A percentile compares a stretch with the other conserved stretches of the same genome.
These are phyloP conservation scores for Solanum okadae DNA, from an alignment of 257 asterid species.

Conservation along the genomic window DNA sequence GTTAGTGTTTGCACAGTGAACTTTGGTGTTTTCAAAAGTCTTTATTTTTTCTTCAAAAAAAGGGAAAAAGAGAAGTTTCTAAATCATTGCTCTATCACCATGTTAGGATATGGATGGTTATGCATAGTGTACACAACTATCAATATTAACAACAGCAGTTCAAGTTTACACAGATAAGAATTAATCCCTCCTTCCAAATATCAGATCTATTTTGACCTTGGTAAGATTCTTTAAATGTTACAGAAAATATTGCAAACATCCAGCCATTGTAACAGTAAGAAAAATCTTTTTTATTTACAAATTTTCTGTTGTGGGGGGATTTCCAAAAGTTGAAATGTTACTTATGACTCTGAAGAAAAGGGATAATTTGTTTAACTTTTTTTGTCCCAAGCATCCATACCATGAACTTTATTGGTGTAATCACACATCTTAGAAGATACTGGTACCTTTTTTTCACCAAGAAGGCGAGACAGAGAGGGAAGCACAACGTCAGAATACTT, in stretches of 20 bases:
- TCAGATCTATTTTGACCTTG: neutral
- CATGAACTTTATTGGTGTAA: neutral
- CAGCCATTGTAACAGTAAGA: neutral
- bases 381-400: neutral
- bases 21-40: neutral
- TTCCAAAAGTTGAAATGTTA: neutral
- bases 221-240: neutral
- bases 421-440: neutral
- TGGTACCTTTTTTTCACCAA: constrained; percentile 62
- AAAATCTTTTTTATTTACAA: neutral
- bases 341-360: neutral
- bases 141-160: neutral
- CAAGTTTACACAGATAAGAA: neutral
- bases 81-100: neutral
- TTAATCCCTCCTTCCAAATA: neutral
- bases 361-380: neutral
- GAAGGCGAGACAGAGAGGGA: constrained; percentile 54
- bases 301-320: neutral
- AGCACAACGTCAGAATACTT: constrained; percentile 38
- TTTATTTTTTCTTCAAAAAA: neutral
- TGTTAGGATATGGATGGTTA: neutral
- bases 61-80: neutral
- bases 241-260: neutral
- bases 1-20: neutral
- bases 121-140: neutral